Conservation (phyloP, 257 asterid species). For the Nicotiana sylvestris region DNA sequence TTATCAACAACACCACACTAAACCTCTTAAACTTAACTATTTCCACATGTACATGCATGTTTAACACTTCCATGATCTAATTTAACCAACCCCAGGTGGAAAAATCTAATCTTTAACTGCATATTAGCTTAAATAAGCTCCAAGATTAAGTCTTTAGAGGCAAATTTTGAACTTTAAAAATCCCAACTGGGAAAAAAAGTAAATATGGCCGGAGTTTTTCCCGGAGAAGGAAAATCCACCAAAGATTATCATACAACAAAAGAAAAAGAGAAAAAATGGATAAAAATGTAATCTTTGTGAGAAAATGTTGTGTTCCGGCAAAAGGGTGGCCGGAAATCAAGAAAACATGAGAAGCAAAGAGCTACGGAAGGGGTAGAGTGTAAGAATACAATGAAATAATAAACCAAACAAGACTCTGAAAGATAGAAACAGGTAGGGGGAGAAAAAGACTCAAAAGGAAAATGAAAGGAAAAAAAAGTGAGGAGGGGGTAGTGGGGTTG, state of each 20-base stretch:
- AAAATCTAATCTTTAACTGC: slow-evolving; percentile 38
- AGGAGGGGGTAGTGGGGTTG: not conserved
- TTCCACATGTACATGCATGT: slow-evolving; percentile 26
- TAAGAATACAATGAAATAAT: not conserved
- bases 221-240: not conserved
- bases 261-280: not conserved
- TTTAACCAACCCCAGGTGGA: slow-evolving; percentile 33
- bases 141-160: slow-evolving; percentile 24
- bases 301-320: slow-evolving; percentile 12
- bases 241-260: not conserved
- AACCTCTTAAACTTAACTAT: slow-evolving; percentile 18
- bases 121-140: slow-evolving; percentile 31
- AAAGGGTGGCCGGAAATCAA: slow-evolving; percentile 24
- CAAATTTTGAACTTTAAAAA: not conserved
- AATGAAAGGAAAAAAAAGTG: not conserved
- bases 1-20: not conserved
- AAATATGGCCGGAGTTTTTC: not conserved
- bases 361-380: not conserved
- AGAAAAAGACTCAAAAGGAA: slow-evolving; percentile 14
- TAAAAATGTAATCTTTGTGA: not conserved
- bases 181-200: not conserved
- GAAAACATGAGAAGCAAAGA: not conserved
- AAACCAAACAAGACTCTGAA: slow-evolving; percentile 2
- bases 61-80: slow-evolving; percentile 34
- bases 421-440: slow-evolving; percentile 1